Evolutionary conservation across 83 land plant species (phyloP), one percentile per base, ranked within the genome.

Genomic region (Picea engelmannii): DNA sequence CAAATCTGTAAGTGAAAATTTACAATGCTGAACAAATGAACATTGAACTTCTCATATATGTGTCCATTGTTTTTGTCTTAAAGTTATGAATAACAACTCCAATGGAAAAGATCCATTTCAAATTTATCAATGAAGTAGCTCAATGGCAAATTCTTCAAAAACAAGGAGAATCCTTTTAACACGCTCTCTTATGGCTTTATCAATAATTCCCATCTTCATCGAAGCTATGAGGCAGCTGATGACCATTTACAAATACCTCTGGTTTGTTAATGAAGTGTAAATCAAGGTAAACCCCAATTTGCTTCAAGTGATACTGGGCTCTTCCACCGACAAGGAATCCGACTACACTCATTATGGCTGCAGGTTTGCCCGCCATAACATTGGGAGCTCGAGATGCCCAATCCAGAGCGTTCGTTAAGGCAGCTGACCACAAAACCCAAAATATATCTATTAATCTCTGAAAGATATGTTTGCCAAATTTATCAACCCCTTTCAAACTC

Each of bases 261-360:
- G n/a, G 90, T 83, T 88, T 88, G 80, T 88, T 88, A 62, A 88
- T 81, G 84, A 88, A 88, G 60, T 86, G 90, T 16, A 88, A 66
- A 78, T 88, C 90, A 15, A 86, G 49, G 62, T 42, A 88, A 62
- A 88, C 90, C 5, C 89, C 90, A 71, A 83, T 76, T 64, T 88
- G 89, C 60, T 89, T 40, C 24, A 88, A 66, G 70, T 88, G 89
- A 66, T 86, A 88, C 47, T 83, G 86, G 2, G 84, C 62, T 52
- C 90, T 80, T 13, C 66, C 83, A 4, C 90, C 90, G 13, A 89
- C 90, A 47, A 81, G 77, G 10, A 40, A 52, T 66, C 89, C 90
- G 2, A 79, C 90, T 59, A 83, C 85, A 71, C 89, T 86, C 80
- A 88, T 75, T 27, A 88, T 60, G 9, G 90, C 90, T 15, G 89